A percentile compares a stretch with the other conserved stretches of the same genome.
phyloP scores from a whole-genome alignment of 106 monocot genomes.

The Allium cepa region DNA sequence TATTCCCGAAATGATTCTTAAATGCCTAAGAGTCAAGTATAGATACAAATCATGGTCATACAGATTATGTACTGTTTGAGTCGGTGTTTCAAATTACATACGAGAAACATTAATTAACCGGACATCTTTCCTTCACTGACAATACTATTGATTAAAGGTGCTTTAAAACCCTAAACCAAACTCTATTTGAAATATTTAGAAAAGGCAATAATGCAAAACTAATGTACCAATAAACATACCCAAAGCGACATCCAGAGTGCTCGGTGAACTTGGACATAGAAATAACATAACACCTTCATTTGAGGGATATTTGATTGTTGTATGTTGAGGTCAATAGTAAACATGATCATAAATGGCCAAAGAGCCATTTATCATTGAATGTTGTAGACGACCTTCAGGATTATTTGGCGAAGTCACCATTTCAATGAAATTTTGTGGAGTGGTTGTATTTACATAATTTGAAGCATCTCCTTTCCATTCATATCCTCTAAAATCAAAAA shows the following conservation, averaged over 20 bases:
- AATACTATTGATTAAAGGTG: too few species aligned
- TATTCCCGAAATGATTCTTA: too few species aligned
- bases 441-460: constrained; percentile 21
- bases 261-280: constrained; percentile 11
- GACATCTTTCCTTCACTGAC: too few species aligned
- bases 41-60: too few species aligned
- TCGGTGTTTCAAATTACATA: too few species aligned
- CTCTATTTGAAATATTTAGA: too few species aligned
- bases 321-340: constrained; percentile 82
- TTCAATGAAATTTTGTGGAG: constrained; percentile 35
- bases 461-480: constrained; percentile 48
- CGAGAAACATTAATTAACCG: too few species aligned
- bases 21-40: too few species aligned
- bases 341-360: constrained; percentile 53
- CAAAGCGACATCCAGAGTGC: neutral
- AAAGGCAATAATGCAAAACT: too few species aligned
- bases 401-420: constrained; percentile 42
- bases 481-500: constrained; percentile 38
- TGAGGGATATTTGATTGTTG: constrained; percentile 42
- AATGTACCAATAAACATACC: neutral
- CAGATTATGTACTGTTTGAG: too few species aligned
- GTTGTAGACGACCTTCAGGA: constrained; percentile 1
- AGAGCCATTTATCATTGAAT: constrained; percentile 33
- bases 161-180: too few species aligned
- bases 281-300: constrained; percentile 79